Base-by-base conservation (phyloP, 2,329 filamentous ascomycete genomes). In the Lasiodiplodia sp. region DNA sequence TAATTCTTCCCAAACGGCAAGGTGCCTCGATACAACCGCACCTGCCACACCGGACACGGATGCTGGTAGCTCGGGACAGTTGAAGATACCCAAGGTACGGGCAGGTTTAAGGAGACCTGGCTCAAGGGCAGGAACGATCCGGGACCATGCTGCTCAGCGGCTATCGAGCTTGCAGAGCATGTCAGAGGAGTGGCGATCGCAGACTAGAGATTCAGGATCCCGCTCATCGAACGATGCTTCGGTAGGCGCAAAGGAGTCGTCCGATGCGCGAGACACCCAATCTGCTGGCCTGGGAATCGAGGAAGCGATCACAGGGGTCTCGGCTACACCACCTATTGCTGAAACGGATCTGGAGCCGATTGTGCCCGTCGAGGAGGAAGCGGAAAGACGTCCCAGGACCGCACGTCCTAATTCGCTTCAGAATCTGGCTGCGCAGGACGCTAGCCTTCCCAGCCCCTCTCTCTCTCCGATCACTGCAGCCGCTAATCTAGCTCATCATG, bases 401-500 rank as follows among this genome's bases (percentile, higher is more conserved):
- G 70, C 75, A 53, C 76, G 83, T 66, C 82, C 86, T 12, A 82
- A 82, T 44, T 81, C 81, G 58, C 85, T 94, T 62, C 90, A 94
- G 74, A 91, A 89, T 57, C 86, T 91, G 67, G 88, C 90, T 68
- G 90, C 91, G 49, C 92, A 96, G 78, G 95, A 97, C 83, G 93
- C 93, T 72, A 97, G 93, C 80, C 85, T 99, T 70, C 96, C 96
- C 65, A 99, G 96, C 78, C 96, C 96, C 40, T 94, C 96, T 75
- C 83, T 99, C 68, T 99, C 96, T 31, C 96, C 96, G 4, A 89
- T 91, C 49, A 96, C 95, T 6, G 88, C 96, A 69, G 93, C 92
- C 73, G 92, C 95, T 73, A 85, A 85, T 76, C 76, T 85, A 21
- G 76, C 82, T 18, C 79, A 80, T 34, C 78, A 81, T 51, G 69